Conservation (phyloP, 371 early-diverging fungal species). For the Nematocida sp. region DNA sequence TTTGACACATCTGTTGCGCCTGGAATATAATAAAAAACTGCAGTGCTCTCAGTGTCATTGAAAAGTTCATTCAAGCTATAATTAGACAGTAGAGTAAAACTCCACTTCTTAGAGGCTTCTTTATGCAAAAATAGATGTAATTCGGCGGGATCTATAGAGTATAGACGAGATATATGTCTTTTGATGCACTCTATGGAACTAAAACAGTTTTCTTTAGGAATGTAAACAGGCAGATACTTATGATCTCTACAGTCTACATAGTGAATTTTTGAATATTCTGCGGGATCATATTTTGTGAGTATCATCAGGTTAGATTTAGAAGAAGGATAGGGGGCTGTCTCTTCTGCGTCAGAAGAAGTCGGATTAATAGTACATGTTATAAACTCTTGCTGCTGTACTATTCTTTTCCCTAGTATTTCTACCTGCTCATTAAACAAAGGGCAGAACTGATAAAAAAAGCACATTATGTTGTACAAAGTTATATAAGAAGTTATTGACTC, state of each 20-base stretch:
- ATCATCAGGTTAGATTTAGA: background rate
- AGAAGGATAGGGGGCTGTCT: too few species aligned
- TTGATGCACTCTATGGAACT: background rate
- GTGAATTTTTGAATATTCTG: background rate
- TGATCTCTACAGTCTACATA: background rate
- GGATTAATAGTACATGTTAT: background rate
- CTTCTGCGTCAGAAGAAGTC: background rate
- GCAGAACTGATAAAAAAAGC: background rate
- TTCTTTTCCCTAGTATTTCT: background rate
- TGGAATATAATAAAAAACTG: background rate
- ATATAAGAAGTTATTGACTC: background rate
- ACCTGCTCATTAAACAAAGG: background rate
- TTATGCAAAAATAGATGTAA: background rate
- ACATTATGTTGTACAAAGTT: background rate
- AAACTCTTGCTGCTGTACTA: background rate
- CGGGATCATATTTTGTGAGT: background rate
- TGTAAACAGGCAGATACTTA: background rate
- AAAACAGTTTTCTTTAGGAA: background rate
- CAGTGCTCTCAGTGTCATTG: background rate
- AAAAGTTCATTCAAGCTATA: background rate
- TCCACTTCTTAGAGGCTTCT: background rate
- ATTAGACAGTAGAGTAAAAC: background rate
- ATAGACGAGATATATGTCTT: background rate
- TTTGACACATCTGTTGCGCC: background rate
- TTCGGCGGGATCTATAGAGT: background rate